Conservation (phyloP, 768 basidiomycete genomes). For the Aureoboletus auriporus region DNA sequence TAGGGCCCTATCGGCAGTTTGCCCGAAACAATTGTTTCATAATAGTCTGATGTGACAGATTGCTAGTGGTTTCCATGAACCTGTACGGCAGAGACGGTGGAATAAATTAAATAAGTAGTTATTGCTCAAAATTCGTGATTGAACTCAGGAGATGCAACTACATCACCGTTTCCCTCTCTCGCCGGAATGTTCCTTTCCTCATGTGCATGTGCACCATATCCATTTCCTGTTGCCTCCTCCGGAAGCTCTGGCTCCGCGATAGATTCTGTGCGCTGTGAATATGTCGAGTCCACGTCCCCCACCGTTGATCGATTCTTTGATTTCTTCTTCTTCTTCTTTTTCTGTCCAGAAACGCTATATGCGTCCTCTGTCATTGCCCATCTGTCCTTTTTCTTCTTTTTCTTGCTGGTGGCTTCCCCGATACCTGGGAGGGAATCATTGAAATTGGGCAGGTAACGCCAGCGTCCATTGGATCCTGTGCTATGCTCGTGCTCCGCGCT, state of each 20-base stretch:
- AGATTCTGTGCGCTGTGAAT: conserved; percentile 33
- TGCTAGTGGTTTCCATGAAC: too few species aligned
- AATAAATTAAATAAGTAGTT: not conserved
- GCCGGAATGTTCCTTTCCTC: conserved; percentile 12
- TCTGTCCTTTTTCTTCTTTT: conserved; percentile 79
- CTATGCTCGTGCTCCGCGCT: conserved; percentile 37
- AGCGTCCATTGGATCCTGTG: conserved; percentile 45
- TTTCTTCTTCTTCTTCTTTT: conserved; percentile 65
- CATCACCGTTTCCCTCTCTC: conserved; percentile 29
- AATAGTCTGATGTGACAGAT: too few species aligned
- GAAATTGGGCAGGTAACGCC: conserved; percentile 87
- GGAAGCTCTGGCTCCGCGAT: conserved; percentile 48
- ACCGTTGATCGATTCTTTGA: conserved; percentile 44
- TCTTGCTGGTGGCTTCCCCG: conserved; percentile 41
- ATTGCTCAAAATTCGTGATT: conserved; percentile 56
- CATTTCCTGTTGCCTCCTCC: conserved; percentile 70
- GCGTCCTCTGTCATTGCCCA: conserved; percentile 89
- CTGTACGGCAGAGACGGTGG: too few species aligned
- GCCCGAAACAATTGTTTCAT: too few species aligned
- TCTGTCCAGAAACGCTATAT: conserved; percentile 46
- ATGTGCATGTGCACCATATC: conserved; percentile 42
- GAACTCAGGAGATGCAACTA: conserved; percentile 35
- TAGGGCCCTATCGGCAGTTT: too few species aligned
- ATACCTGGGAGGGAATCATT: conserved; percentile 49
- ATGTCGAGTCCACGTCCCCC: conserved; percentile 31